phyloP scores from a whole-genome alignment of 2,329 filamentous ascomycete species.

The Cordyceps javanica region DNA sequence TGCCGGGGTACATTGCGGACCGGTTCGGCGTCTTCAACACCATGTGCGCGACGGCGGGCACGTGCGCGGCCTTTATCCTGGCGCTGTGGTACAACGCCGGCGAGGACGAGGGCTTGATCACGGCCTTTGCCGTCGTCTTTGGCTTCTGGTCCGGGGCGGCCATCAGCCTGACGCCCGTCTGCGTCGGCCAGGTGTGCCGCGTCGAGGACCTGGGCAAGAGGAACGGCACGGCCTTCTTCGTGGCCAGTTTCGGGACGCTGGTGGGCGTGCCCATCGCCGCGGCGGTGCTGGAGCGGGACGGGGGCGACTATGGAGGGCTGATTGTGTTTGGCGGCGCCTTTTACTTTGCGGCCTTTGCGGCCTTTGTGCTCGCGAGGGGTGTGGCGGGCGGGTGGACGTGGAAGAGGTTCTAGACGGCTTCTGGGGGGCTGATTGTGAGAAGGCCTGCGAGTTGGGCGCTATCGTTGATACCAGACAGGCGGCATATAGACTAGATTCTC shows the following conservation, averaged over 20 bases:
- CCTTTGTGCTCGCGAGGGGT: constrained; percentile 18
- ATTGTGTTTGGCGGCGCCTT: constrained; percentile 46
- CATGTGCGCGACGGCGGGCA: constrained; percentile 52
- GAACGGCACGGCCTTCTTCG: constrained; percentile 63
- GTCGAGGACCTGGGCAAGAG: constrained; percentile 64
- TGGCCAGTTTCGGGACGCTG: constrained; percentile 55
- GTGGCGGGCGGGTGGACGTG: constrained; percentile 18
- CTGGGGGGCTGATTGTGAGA: too few relatives aligned
- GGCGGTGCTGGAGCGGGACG: constrained; percentile 38
- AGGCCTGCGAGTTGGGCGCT: too few relatives aligned
- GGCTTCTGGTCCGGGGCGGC: constrained; percentile 66
- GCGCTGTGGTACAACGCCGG: constrained; percentile 56
- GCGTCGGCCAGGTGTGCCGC: constrained; percentile 62
- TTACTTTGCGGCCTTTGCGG: constrained; percentile 38
- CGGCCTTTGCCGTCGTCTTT: constrained; percentile 59
- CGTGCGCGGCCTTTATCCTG: constrained; percentile 39
- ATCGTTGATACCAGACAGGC: too few relatives aligned
- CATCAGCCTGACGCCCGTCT: constrained; percentile 65
- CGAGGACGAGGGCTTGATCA: constrained; percentile 40
- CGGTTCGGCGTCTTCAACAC: constrained; percentile 64
- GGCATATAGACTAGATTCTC: too few relatives aligned
- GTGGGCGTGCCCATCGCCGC: constrained; percentile 55
- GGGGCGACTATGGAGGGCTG: constrained; percentile 47
- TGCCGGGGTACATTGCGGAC: constrained; percentile 63
- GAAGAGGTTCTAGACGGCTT: too few relatives aligned